Evolutionary conservation across 2,329 filamentous ascomycete genomes (phyloP), one percentile per base, ranked within the genome.

Genomic region (Ceratocystis lukuohia): DNA sequence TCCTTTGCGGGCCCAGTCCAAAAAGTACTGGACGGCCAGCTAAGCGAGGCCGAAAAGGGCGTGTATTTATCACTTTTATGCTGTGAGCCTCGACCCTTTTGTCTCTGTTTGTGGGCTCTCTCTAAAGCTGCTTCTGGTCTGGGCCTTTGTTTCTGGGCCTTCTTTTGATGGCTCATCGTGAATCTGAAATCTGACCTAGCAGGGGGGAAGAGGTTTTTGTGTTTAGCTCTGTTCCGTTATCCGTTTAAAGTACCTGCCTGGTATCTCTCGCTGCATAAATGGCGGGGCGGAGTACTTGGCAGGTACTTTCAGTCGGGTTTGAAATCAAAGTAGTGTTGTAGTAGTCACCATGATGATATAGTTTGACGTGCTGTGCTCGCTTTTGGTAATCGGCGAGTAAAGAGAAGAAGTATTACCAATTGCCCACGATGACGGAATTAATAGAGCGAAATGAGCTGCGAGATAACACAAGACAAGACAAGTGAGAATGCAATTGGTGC

Each of bases 171-270:
- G 53, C 25, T 57, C 53, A 57, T 57, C 53, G 53, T 57, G 53
- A 57, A 57, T 57, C 53, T 57, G 53, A 30, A 57, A 57, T 57
- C 53, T 57, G n/a, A 57, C 53, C 20, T 50, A 10, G 53, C 4
- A 30, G 53, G 53, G 46, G 46, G 53, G 15, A 22, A 22, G 10
- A 53, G 48, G 48, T 12, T 20, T 20, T 41, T 10, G 37, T 15
- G 3, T 22, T n/a, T 20, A 8, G 48, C 22, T 50, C 22, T 50
- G 10, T 22, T 50, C 48, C 20, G 20, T 25, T n/a, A 12, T n/a
- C 48, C 48, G 48, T 25, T 5, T 5, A 1, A 50, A 10, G 48
- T 50, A 50, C 48, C 48, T 22, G 7, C n/a, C 48, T 25, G 5
- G 48, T 50, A 50, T 22, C 20, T 12, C 7, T 2, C 3, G 48